Base-by-base conservation (phyloP, 2,329 filamentous ascomycete genomes). In the Fusarium paranaense region DNA sequence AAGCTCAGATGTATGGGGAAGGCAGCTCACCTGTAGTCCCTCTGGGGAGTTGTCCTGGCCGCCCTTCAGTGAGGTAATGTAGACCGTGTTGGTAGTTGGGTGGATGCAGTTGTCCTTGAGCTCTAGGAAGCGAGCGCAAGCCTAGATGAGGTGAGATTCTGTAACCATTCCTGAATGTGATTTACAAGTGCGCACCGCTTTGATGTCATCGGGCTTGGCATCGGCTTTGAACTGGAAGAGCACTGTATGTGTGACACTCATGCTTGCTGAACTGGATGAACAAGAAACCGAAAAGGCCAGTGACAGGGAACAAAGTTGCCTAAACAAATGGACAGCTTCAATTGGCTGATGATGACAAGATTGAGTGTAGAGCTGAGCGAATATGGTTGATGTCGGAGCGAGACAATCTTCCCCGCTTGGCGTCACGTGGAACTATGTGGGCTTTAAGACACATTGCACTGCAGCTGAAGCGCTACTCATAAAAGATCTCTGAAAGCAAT, bases 11-110 rank as follows among this genome's bases (percentile, higher is more conserved):
- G 11, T 25, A 20, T 6, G 35, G 2, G 11, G 18, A 11, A 13
- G 11, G 16, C 22, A 4, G 54, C 76, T 58, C 83, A 92, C 91
- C 82, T 91, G 87, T 8, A 86, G 78, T 7, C 88, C 89, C 81
- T 93, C 91, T 0, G 86, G 85, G 32, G 89, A 92, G 71, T 89
- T 91, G 77, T 94, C 89, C 58, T 82, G 82, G 1, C 92, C 92
- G 2, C 91, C 92, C 4, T 85, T 85, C 22, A 87, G 82, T 0
- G 87, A 86, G 70, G 86, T 87, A 69, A 94, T 87, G 76, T 94
- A 94, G 0, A 88, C 87, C 70, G 87, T 83, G 16, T 89, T 82
- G 0, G 89, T 88, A 2, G 82, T 83, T 2, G 92, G 90, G 73
- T 93, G 90, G 20, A 93, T 56, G 79, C 93, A 94, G 8, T 85